These are phyloP conservation scores for Fragaria nilgerrensis DNA, from an alignment of 306 rosid genomes.

Conservation along the genomic window DNA sequence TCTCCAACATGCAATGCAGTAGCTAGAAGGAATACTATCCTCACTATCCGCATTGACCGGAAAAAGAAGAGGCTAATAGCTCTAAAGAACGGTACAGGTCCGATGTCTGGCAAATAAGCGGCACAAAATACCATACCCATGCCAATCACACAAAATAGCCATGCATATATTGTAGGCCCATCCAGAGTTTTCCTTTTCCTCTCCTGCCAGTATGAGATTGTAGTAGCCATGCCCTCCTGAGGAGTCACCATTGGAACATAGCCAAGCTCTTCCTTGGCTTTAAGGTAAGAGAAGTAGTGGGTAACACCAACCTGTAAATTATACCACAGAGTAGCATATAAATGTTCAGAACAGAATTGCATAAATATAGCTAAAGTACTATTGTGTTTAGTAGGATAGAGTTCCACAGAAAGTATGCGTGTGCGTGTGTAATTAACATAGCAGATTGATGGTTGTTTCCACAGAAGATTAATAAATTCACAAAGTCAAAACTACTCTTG, in stretches of 20 bases:
- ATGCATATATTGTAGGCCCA: conserved; percentile 68
- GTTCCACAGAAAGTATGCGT: background rate
- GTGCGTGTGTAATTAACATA: background rate
- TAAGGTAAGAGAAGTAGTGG: conserved; percentile 78
- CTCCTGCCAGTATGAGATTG: conserved; percentile 86
- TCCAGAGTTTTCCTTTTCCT: conserved; percentile 56
- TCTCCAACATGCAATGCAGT: conserved; percentile 45
- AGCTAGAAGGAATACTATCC: conserved; percentile 46
- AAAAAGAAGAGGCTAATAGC: conserved; percentile 51
- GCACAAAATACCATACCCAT: conserved; percentile 61
- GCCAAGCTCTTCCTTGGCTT: conserved; percentile 89
- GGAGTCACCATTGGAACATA: conserved; percentile 70
- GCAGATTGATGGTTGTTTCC: background rate
- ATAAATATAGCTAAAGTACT: background rate
- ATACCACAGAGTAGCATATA: conserved; percentile 8
- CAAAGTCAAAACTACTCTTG: background rate
- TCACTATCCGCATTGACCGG: conserved; percentile 54
- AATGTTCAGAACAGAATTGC: background rate
- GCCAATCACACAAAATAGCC: conserved; percentile 68
- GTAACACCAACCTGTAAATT: conserved; percentile 74
- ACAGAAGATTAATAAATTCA: background rate
- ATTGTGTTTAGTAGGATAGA: background rate
- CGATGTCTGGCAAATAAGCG: conserved; percentile 65
- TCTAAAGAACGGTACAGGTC: conserved; percentile 56
- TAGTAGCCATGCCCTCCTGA: conserved; percentile 80